Evolutionary conservation across 768 basidiomycete species (phyloP).

Genomic region (Phylloporus scabripes): DNA sequence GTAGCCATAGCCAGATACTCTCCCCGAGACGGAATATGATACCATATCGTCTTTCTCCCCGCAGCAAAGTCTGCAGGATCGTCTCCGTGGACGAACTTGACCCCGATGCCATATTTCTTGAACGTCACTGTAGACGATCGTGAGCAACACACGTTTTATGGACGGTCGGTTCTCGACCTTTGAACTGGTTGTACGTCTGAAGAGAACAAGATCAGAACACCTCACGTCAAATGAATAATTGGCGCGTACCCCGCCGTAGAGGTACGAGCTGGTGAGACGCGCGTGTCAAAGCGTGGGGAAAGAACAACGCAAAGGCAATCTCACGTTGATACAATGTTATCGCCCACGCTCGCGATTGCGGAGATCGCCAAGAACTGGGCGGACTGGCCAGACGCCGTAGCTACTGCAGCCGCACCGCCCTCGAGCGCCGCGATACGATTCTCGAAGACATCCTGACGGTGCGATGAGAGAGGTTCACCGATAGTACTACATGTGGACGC

Average conservation of each 20-base stretch:
- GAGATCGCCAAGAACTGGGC: conserved; percentile 59
- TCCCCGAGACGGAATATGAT: no score
- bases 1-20: no score
- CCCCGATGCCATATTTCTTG: conserved; percentile 49
- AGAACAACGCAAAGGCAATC: conserved; percentile 10
- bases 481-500: conserved; percentile 15
- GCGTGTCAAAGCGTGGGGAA: background rate
- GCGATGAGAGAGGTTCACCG: background rate
- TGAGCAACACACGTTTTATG: background rate
- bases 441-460: conserved; percentile 54
- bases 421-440: conserved; percentile 60
- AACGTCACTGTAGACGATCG: conserved; percentile 37
- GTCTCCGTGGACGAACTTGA: conserved; percentile 48
- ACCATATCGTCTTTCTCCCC: no score
- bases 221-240: background rate
- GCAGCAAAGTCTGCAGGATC: conserved; percentile 43
- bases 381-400: conserved; percentile 53
- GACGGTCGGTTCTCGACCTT: conserved; percentile 33
- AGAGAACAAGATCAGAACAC: background rate
- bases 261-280: conserved; percentile 34
- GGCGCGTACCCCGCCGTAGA: conserved; percentile 54
- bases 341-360: conserved; percentile 47
- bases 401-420: conserved; percentile 54
- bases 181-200: conserved; percentile 61
- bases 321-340: conserved; percentile 61